Evolutionary conservation across 2,329 filamentous ascomycete genomes (phyloP).

Genomic region (Claviceps capensis): DNA sequence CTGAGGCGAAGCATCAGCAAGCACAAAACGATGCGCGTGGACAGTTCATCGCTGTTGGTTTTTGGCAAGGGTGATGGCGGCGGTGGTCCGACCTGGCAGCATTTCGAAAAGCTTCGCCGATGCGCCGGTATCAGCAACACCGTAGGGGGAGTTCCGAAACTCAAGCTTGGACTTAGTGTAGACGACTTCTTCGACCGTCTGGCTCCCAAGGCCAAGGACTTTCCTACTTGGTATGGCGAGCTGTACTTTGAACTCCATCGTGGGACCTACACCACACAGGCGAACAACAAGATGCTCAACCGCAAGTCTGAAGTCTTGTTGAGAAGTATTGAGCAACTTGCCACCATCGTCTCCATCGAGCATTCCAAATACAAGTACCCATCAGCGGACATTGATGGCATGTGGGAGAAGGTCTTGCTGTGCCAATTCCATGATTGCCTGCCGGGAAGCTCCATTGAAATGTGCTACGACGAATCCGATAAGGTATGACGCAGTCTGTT

Average conservation of each 20-base stretch:
- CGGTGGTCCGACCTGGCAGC: constrained; percentile 85
- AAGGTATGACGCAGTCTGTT: constrained; percentile 32
- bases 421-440: constrained; percentile 98
- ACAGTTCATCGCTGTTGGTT: constrained; percentile 77
- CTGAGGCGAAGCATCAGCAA: constrained; percentile 77
- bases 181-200: constrained; percentile 88
- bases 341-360: constrained; percentile 70
- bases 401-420: constrained; percentile 87
- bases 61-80: constrained; percentile 97
- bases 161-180: constrained; percentile 79
- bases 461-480: constrained; percentile 95
- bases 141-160: constrained; percentile 62
- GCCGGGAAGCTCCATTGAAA: constrained; percentile 87
- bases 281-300: constrained; percentile 95
- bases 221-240: constrained; percentile 96
- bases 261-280: constrained; percentile 92
- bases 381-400: constrained; percentile 81
- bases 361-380: constrained; percentile 71
- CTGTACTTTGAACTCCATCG: constrained; percentile 96
- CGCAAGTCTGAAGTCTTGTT: constrained; percentile 73
- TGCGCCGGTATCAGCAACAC: constrained; percentile 87
- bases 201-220: constrained; percentile 62
- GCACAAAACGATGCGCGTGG: constrained; percentile 92
- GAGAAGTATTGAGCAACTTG: constrained; percentile 75
- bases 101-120: constrained; percentile 85